Evolutionary conservation across 768 basidiomycete species (phyloP).

Genomic region (Macrolepiota albuminosa): DNA sequence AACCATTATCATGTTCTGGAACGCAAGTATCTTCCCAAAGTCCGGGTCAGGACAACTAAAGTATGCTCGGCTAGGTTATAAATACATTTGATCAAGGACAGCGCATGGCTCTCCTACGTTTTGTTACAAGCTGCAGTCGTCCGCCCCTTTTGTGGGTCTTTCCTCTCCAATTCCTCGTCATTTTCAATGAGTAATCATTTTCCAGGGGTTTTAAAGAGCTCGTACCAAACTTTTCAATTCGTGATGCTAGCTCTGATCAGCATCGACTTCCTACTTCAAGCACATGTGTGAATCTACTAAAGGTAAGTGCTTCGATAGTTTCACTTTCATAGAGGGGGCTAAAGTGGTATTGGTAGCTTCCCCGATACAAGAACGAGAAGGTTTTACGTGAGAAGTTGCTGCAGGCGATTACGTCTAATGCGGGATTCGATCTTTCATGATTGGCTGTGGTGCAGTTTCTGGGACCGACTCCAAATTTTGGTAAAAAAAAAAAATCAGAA

Average conservation of each 20-base stretch:
- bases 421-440: slow-evolving; percentile 86
- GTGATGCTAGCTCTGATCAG: slow-evolving; percentile 73
- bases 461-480: too few relatives aligned
- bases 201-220: slow-evolving; percentile 81
- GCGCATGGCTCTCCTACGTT: slow-evolving; percentile 71
- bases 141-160: slow-evolving; percentile 74
- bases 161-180: not conserved
- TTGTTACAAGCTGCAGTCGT: slow-evolving; percentile 89
- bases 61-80: slow-evolving; percentile 49
- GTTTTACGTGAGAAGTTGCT: slow-evolving; percentile 71
- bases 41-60: not conserved
- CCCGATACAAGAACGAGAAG: slow-evolving; percentile 59
- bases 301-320: slow-evolving; percentile 39
- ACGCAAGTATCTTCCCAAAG: slow-evolving; percentile 36
- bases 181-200: not conserved
- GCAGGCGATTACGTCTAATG: slow-evolving; percentile 81
- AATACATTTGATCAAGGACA: slow-evolving; percentile 78
- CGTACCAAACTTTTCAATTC: slow-evolving; percentile 83
- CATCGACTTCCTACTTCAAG: slow-evolving; percentile 70
- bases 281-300: slow-evolving; percentile 90
- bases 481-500: too few relatives aligned
- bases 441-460: too few relatives aligned
- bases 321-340: not conserved
- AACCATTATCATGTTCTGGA: slow-evolving; percentile 83
- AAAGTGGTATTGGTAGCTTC: slow-evolving; percentile 43